phyloP scores from a whole-genome alignment of 441 rosid genomes.

The Manihot esculenta region DNA sequence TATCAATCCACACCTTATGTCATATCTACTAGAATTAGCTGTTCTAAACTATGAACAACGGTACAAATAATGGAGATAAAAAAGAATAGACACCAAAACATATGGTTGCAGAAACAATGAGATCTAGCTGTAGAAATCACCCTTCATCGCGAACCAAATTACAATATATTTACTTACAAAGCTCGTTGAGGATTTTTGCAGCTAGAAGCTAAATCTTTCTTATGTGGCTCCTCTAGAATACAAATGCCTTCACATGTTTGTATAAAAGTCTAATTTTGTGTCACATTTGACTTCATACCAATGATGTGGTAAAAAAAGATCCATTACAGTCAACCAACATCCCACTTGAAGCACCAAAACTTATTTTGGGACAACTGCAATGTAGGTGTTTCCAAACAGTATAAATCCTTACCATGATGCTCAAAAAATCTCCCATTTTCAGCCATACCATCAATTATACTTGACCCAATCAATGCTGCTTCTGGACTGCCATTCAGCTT shows the following conservation, averaged over 20 bases:
- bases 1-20: neutral
- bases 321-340: conserved; percentile 35
- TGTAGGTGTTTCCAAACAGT: neutral
- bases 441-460: conserved; percentile 9
- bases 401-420: conserved; percentile 15
- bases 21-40: neutral
- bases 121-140: conserved; percentile 5
- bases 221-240: neutral
- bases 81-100: neutral
- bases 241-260: neutral
- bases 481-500: conserved; percentile 22
- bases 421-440: conserved; percentile 18
- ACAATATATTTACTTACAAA: conserved; percentile 8
- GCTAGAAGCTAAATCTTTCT: neutral
- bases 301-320: conserved; percentile 1
- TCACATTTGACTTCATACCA: neutral
- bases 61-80: neutral
- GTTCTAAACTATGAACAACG: neutral
- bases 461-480: conserved; percentile 21
- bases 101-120: conserved; percentile 6
- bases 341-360: conserved; percentile 39
- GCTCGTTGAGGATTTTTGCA: neutral
- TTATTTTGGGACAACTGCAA: conserved; percentile 23
- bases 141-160: neutral
- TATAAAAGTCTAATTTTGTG: neutral